Percentiles rank a stretch among this genome's conserved stretches.
Evolutionary conservation across 1,284 basidiomycete genomes (phyloP).

Genomic region (Puccinia polysora): DNA sequence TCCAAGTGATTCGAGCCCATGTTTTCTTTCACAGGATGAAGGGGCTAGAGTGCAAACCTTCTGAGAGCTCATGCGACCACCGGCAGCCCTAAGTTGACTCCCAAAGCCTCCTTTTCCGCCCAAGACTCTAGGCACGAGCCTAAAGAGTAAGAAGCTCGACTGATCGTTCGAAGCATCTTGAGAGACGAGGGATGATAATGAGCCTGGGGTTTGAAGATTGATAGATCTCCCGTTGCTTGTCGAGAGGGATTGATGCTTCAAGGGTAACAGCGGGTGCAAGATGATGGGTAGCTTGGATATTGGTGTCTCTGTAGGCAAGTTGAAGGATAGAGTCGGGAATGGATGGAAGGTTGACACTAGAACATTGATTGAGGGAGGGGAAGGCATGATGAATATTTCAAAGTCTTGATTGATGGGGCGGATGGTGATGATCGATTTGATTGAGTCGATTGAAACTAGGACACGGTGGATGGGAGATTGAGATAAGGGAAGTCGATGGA

Average conservation of each 20-base stretch:
- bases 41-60: slow-evolving; percentile 60
- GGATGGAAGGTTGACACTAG: slow-evolving; percentile 37
- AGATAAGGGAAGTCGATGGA: too few species aligned
- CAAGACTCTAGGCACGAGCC: slow-evolving; percentile 57
- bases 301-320: slow-evolving; percentile 12
- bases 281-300: slow-evolving; percentile 23
- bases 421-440: too few species aligned
- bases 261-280: slow-evolving; percentile 10
- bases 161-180: slow-evolving; percentile 11
- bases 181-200: slow-evolving; percentile 8
- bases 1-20: too few species aligned
- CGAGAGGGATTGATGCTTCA: slow-evolving; percentile 26
- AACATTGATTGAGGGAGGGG: slow-evolving; percentile 25
- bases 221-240: slow-evolving; percentile 31
- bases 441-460: too few species aligned
- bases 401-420: too few species aligned
- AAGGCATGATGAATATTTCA: slow-evolving; percentile 16
- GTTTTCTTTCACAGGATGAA: too few species aligned
- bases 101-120: slow-evolving; percentile 99
- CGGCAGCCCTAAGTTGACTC: slow-evolving; percentile 88
- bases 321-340: slow-evolving; percentile 36
- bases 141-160: slow-evolving; percentile 46
- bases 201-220: background rate
- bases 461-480: too few species aligned
- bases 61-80: slow-evolving; percentile 92